Conservation (phyloP, 257 asterid species). For the Solanum tarijense region DNA sequence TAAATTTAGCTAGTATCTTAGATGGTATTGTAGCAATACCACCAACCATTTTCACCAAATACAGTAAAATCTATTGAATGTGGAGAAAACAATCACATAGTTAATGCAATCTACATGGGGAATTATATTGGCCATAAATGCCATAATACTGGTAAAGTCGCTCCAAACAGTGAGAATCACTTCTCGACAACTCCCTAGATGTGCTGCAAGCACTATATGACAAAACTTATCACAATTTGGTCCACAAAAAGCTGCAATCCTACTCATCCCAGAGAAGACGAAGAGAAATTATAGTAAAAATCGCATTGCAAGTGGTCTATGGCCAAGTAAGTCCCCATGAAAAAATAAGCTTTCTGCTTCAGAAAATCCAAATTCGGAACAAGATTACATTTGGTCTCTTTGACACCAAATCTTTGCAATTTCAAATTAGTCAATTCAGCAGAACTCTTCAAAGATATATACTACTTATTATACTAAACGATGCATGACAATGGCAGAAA, state of each 20-base stretch:
- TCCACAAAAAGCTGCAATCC: background rate
- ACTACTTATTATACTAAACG: background rate
- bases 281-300: background rate
- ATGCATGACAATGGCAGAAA: background rate
- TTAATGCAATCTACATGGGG: background rate
- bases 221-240: background rate
- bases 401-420: background rate
- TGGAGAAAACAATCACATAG: background rate
- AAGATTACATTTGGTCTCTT: background rate
- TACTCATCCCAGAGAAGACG: background rate
- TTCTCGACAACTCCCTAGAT: background rate
- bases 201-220: background rate
- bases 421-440: background rate
- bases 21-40: background rate
- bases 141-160: background rate
- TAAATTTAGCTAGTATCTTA: background rate
- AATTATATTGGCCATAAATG: background rate
- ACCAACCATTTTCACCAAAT: background rate
- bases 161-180: background rate
- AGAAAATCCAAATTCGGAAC: background rate
- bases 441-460: background rate
- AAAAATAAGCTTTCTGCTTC: background rate
- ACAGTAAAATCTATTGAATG: background rate
- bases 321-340: background rate
- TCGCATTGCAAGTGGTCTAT: background rate